phyloP scores from a whole-genome alignment of 306 rosid genomes.

The Pterocarpus macrocarpus region DNA sequence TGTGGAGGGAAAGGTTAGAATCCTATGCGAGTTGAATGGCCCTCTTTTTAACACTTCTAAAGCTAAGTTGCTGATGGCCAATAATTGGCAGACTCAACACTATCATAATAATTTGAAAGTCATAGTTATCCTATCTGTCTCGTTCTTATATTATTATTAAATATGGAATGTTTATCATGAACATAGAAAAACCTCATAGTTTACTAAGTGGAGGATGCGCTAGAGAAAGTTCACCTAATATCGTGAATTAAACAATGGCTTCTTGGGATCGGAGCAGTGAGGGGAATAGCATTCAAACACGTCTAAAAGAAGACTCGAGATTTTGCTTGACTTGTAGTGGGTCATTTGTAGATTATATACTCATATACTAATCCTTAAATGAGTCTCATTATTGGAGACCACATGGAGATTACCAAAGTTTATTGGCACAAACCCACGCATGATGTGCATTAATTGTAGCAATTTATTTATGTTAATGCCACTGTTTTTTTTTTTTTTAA shows the following conservation, averaged over 20 bases:
- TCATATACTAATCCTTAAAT: not conserved
- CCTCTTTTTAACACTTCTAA: conserved; percentile 42
- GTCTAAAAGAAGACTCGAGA: conserved; percentile 15
- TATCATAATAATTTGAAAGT: conserved; percentile 12
- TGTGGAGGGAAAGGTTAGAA: conserved; percentile 64
- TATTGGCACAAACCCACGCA: not conserved
- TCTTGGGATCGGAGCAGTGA: conserved; percentile 49
- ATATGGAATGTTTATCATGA: conserved; percentile 49
- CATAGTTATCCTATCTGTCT: conserved; percentile 41
- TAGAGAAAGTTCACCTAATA: conserved; percentile 37
- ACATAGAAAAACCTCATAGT: conserved; percentile 8
- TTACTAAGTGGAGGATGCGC: conserved; percentile 44
- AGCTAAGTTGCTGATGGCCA: conserved; percentile 50
- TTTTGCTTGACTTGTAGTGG: conserved; percentile 42
- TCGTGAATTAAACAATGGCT: conserved; percentile 31
- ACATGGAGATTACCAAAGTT: conserved; percentile 23
- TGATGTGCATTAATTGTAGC: conserved; percentile 9
- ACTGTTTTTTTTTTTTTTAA: not conserved
- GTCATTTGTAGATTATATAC: conserved; percentile 32
- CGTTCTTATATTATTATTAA: conserved; percentile 26
- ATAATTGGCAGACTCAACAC: conserved; percentile 57
- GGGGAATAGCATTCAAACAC: conserved; percentile 42
- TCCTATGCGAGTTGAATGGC: conserved; percentile 70
- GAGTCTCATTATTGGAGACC: conserved; percentile 46
- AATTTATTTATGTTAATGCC: not conserved